Conservation (phyloP, 2,329 filamentous ascomycete species). For the Penicillium aurantiogriseum region DNA sequence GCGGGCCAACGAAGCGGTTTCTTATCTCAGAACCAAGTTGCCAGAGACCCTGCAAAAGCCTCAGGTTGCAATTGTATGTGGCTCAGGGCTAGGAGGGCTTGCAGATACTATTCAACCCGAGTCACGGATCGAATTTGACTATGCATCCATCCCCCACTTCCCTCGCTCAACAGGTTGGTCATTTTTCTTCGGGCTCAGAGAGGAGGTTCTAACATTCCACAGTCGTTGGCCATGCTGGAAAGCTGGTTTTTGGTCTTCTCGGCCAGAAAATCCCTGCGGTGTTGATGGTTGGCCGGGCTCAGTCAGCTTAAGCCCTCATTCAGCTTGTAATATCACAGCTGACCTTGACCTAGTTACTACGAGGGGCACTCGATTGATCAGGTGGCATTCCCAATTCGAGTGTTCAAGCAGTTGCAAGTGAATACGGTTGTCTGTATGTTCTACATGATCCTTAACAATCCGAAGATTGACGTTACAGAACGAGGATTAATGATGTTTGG, state of each 20-base stretch:
- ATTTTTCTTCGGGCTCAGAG: not conserved
- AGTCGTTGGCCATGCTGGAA: slow-evolving; percentile 62
- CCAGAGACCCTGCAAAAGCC: slow-evolving; percentile 53
- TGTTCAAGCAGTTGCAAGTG: slow-evolving; percentile 62
- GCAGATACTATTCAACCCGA: slow-evolving; percentile 55
- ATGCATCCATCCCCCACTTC: slow-evolving; percentile 61
- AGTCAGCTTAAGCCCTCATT: slow-evolving; percentile 49
- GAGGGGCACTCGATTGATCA: slow-evolving; percentile 64
- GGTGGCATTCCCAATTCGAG: slow-evolving; percentile 63
- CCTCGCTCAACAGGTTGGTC: slow-evolving; percentile 57
- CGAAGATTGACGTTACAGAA: not conserved
- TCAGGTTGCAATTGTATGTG: slow-evolving; percentile 63
- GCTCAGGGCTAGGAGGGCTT: slow-evolving; percentile 62
- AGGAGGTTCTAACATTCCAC: slow-evolving; percentile 13
- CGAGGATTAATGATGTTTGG: slow-evolving; percentile 7
- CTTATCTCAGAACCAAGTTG: slow-evolving; percentile 51
- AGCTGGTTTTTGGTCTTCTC: slow-evolving; percentile 63
- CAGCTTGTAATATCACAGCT: slow-evolving; percentile 4
- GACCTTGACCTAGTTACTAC: slow-evolving; percentile 55
- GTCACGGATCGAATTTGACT: slow-evolving; percentile 55
- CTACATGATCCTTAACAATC: not conserved
- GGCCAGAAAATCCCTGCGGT: slow-evolving; percentile 57
- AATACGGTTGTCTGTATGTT: slow-evolving; percentile 57
- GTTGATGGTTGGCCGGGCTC: slow-evolving; percentile 63
- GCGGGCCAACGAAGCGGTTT: slow-evolving; percentile 49